Evolutionary conservation across 2,329 filamentous ascomycete genomes (phyloP).

Genomic region (Colletotrichum lentis): DNA sequence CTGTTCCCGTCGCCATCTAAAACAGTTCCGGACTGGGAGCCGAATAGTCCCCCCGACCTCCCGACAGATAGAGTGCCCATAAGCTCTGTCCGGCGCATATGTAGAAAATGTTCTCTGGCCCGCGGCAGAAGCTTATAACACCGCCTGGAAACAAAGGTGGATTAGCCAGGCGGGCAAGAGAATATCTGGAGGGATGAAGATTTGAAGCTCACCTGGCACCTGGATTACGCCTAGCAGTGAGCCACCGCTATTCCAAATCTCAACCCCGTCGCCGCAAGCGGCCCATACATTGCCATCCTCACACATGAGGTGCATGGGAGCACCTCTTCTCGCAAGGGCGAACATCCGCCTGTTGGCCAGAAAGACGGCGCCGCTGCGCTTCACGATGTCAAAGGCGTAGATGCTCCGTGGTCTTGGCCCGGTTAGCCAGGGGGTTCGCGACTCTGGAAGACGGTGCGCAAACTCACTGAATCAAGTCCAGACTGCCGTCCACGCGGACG

Average conservation of each 20-base stretch:
- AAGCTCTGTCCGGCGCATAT: constrained; percentile 57
- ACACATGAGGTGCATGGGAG: constrained; percentile 54
- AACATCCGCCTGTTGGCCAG: constrained; percentile 61
- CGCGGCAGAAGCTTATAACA: constrained; percentile 57
- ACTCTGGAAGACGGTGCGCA: constrained; percentile 24
- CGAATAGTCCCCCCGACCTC: too few relatives aligned
- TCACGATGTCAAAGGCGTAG: constrained; percentile 59
- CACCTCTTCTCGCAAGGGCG: constrained; percentile 56
- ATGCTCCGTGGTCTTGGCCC: constrained; percentile 47
- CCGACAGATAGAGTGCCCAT: constrained; percentile 51
- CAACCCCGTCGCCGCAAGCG: constrained; percentile 59
- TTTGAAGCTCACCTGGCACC: constrained; percentile 45
- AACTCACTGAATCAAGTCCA: constrained; percentile 39
- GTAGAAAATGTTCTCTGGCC: constrained; percentile 53
- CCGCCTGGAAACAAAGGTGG: constrained; percentile 43
- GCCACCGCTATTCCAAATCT: constrained; percentile 57
- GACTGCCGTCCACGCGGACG: constrained; percentile 6
- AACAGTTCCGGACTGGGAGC: neutral
- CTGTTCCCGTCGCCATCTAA: neutral
- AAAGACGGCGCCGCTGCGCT: constrained; percentile 49
- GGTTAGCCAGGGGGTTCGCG: neutral
- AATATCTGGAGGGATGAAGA: neutral
- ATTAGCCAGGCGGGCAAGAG: neutral
- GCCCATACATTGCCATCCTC: constrained; percentile 58
- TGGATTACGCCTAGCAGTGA: constrained; percentile 54